Conservation (phyloP, 2,329 filamentous ascomycete genomes). For the Colletotrichum siamense region DNA sequence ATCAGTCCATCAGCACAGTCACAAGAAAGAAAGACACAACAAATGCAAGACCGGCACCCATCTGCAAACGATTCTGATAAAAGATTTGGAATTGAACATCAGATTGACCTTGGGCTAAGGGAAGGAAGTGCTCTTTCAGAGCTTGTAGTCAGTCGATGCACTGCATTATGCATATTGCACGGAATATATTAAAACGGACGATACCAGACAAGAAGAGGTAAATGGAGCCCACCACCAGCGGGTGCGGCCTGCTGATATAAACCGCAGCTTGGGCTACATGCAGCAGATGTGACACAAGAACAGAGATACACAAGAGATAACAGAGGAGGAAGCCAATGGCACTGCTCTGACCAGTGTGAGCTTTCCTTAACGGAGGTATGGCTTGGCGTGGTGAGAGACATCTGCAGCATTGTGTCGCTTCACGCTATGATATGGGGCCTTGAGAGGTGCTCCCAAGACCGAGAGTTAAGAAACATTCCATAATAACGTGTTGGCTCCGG, state of each 20-base stretch:
- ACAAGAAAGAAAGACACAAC: background rate
- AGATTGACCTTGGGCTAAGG: rapidly evolving
- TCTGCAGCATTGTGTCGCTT: rapidly evolving
- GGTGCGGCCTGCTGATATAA: background rate
- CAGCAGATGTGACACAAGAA: background rate
- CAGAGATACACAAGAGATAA: background rate
- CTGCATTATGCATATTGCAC: background rate
- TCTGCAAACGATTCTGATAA: rapidly evolving
- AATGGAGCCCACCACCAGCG: rapidly evolving
- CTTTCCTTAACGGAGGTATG: rapidly evolving
- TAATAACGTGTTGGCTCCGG: background rate
- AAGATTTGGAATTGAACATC: background rate
- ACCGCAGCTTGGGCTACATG: background rate
- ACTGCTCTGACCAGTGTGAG: rapidly evolving
- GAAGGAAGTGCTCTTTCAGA: rapidly evolving
- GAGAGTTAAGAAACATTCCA: too few species aligned
- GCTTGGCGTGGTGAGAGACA: background rate
- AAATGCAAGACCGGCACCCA: rapidly evolving
- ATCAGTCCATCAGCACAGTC: background rate
- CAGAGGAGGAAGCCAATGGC: rapidly evolving
- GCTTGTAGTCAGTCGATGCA: rapidly evolving
- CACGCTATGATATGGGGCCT: background rate
- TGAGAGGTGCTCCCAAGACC: background rate
- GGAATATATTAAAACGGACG: background rate
- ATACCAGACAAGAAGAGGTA: background rate